A percentile compares a stretch with the other conserved stretches of the same genome.
phyloP scores from a whole-genome alignment of 495 filamentous ascomycete species.

The Aspergillus coremiiformis region DNA sequence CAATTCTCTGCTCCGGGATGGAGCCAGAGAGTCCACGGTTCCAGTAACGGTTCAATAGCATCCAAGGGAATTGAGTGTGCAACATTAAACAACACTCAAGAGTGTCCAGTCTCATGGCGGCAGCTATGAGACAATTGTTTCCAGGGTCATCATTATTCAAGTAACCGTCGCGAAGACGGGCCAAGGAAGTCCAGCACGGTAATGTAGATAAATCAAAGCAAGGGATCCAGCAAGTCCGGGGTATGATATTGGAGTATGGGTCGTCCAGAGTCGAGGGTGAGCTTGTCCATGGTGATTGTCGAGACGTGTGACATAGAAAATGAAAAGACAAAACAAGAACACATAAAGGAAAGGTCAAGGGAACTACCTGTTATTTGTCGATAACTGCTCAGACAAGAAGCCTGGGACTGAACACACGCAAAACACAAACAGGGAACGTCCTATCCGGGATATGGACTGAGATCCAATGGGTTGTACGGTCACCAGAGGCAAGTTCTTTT shows the following conservation, averaged over 20 bases:
- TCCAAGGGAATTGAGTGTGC: constrained; percentile 17
- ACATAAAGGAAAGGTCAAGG: constrained; percentile 32
- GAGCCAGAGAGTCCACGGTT: constrained; percentile 11
- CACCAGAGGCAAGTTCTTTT: constrained; percentile 9
- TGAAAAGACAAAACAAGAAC: constrained; percentile 17
- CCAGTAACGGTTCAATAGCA: constrained; percentile 5
- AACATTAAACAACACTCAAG: constrained; percentile 43
- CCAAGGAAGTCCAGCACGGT: constrained; percentile 14
- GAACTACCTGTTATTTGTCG: constrained; percentile 42
- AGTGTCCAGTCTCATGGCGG: constrained; percentile 36
- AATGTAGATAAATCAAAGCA: constrained; percentile 2
- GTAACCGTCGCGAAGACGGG: constrained; percentile 17
- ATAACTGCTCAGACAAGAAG: constrained; percentile 27
- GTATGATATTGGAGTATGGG: neutral
- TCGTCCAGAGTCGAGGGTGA: constrained; percentile 17
- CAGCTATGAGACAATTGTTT: constrained; percentile 17
- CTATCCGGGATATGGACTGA: constrained; percentile 33
- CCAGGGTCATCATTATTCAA: constrained; percentile 21
- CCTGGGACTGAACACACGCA: constrained; percentile 24
- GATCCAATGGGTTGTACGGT: constrained; percentile 26
- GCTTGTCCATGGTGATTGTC: constrained; percentile 12
- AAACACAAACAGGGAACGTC: constrained; percentile 32
- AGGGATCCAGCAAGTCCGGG: constrained; percentile 10
- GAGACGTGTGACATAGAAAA: constrained; percentile 13
- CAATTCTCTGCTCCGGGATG: constrained; percentile 27